Percentiles rank a stretch among this genome's conserved stretches.
Evolutionary conservation across 2,329 filamentous ascomycete genomes (phyloP).

Genomic region (Arthrobotrys pseudoclavata): DNA sequence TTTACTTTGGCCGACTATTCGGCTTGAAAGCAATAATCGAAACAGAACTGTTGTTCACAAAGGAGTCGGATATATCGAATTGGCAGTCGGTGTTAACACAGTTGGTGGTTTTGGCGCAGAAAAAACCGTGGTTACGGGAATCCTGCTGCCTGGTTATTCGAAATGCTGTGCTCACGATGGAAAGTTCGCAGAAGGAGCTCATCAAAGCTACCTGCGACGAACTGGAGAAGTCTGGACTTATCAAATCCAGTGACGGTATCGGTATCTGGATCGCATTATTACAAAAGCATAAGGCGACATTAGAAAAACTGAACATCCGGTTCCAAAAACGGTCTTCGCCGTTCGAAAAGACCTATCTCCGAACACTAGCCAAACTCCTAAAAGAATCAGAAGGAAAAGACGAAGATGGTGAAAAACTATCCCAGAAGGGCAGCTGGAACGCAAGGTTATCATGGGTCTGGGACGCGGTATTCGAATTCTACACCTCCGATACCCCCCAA

Average conservation of each 20-base stretch:
- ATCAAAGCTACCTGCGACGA: conserved; percentile 75
- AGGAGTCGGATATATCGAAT: conserved; percentile 69
- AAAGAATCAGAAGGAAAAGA: conserved; percentile 54
- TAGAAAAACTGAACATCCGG: conserved; percentile 57
- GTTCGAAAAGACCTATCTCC: conserved; percentile 48
- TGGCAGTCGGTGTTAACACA: conserved; percentile 74
- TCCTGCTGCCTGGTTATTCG: conserved; percentile 79
- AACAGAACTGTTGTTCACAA: conserved; percentile 77
- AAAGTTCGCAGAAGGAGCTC: conserved; percentile 71
- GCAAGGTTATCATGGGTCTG: conserved; percentile 53
- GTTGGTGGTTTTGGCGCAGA: conserved; percentile 79
- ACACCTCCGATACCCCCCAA: neutral
- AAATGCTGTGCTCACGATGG: conserved; percentile 46
- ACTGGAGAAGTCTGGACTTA: conserved; percentile 75
- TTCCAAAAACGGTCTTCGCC: conserved; percentile 52
- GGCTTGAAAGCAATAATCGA: conserved; percentile 88
- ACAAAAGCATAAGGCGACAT: conserved; percentile 67
- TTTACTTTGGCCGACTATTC: conserved; percentile 86
- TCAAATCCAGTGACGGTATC: conserved; percentile 87
- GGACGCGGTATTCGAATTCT: conserved; percentile 50
- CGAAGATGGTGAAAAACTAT: conserved; percentile 45
- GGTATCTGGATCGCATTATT: conserved; percentile 83
- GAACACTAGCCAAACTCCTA: conserved; percentile 44
- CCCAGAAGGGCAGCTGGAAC: conserved; percentile 57
- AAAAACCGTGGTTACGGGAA: conserved; percentile 89